Evolutionary conservation across 78 protist genomes (phyloP).

Genomic region (Andalucia godoyi): DNA sequence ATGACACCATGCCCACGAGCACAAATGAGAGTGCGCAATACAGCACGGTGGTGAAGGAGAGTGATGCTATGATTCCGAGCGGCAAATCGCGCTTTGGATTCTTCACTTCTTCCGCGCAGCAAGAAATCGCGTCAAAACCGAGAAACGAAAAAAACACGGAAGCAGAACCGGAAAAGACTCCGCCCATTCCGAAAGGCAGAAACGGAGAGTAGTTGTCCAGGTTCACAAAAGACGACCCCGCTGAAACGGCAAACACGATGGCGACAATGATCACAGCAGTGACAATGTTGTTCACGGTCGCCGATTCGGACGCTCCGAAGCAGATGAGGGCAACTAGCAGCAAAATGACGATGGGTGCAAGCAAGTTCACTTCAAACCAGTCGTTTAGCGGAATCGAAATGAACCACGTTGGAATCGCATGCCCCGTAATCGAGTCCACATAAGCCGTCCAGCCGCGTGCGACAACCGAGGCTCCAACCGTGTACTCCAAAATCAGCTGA

Average conservation of each 20-base stretch:
- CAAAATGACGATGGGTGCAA: neutral
- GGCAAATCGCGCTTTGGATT: constrained; percentile 50
- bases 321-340: constrained; percentile 16
- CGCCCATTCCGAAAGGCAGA: constrained; percentile 34
- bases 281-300: constrained; percentile 12
- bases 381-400: too few species aligned
- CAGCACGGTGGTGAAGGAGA: constrained; percentile 26
- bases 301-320: constrained; percentile 38
- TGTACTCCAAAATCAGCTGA: constrained; percentile 40
- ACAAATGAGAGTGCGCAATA: constrained; percentile 16
- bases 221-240: constrained; percentile 25
- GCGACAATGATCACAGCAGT: constrained; percentile 23
- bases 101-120: constrained; percentile 30
- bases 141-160: constrained; percentile 45
- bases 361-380: neutral
- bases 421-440: constrained; percentile 7
- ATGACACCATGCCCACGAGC: constrained; percentile 33
- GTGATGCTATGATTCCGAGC: constrained; percentile 32
- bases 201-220: constrained; percentile 26
- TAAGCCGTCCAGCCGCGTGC: constrained; percentile 46
- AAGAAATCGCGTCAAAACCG: constrained; percentile 25
- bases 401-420: neutral
- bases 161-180: constrained; percentile 30
- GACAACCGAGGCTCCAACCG: constrained; percentile 42
- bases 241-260: constrained; percentile 25